Evolutionary conservation across 345 rosid species (phyloP), one percentile per base, ranked within the genome.

Genomic region (Jatropha curcas): DNA sequence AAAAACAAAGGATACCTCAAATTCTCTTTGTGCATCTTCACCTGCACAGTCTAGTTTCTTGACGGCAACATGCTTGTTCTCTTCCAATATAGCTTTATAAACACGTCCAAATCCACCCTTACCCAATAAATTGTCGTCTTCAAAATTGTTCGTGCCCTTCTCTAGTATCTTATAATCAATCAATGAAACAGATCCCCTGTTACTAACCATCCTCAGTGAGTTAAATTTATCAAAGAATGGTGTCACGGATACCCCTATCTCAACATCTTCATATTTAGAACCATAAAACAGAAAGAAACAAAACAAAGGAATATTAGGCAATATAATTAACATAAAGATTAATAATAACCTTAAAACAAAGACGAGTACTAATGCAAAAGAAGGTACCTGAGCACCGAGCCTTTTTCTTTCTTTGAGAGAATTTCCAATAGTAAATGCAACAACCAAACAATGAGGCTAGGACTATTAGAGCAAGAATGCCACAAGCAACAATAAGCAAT

Each of bases 81-180:
- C 85, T 0, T 92, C 98, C 79, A 95, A 68, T 10, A 70, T 76
- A 64, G 93, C 93, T 76, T 82, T 82, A 74, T 89, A 95, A 65
- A 95, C 99, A 72, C 86, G 82, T 50, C 98, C 99, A 75, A 95
- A 95, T 74, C 92, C 99, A 31, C 99, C 99, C 77, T 77, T 84
- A 30, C 99, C 99, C 85, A 95, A 70, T 37, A 88, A 80, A 73
- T 86, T 92, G 57, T 83, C 83, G 72, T 88, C 93, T 17, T 76
- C 87, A 75, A 95, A 95, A 78, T 80, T 84, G 79, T 80, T 69
- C 4, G 97, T 95, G 6, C 82, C 89, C 72, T 89, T 91, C 82
- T 92, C 96, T 61, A 95, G 77, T 46, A 65, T 45, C 77, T 76
- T 80, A 75, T 85, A 92, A 53, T 95, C 98, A 43, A 89, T 84